A percentile compares a stretch with the other conserved stretches of the same genome.
Evolutionary conservation across 306 rosid species (phyloP).

Genomic region (Carpinus viminea): DNA sequence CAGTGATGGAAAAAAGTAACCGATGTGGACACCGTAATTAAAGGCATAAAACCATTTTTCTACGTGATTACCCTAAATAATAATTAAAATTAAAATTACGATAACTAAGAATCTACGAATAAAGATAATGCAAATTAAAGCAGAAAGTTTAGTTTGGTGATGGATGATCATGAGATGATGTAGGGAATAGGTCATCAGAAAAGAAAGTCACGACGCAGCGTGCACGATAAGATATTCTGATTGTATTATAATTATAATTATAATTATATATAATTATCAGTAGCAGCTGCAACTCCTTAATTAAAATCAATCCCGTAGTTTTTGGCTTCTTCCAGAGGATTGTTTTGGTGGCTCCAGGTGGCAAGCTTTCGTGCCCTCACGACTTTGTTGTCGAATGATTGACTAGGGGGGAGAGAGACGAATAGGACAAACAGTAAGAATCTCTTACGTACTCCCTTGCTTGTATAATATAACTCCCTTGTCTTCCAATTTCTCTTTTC

Average conservation of each 20-base stretch:
- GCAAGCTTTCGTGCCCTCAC: constrained; percentile 43
- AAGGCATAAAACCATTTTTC: too few relatives aligned
- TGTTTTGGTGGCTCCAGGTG: constrained; percentile 68
- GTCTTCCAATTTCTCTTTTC: background rate
- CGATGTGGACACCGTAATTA: too few relatives aligned
- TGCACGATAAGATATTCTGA: constrained; percentile 22
- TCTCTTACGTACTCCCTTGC: constrained; percentile 5
- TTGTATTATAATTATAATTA: too few relatives aligned
- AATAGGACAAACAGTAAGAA: constrained; percentile 25
- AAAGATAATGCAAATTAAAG: background rate
- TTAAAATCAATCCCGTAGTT: constrained; percentile 20
- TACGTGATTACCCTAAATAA: too few relatives aligned
- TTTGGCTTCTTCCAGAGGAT: constrained; percentile 32
- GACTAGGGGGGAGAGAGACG: constrained; percentile 36
- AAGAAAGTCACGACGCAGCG: background rate
- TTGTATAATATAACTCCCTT: background rate
- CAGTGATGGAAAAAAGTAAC: too few relatives aligned
- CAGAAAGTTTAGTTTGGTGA: background rate
- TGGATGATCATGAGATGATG: too few relatives aligned
- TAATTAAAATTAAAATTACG: too few relatives aligned
- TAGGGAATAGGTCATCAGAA: too few relatives aligned
- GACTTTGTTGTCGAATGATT: constrained; percentile 38
- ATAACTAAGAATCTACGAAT: too few relatives aligned
- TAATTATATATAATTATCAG: background rate
- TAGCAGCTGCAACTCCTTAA: background rate